Percentiles rank a stretch among this genome's conserved stretches.
These are phyloP conservation scores for Crepidotus variabilis DNA, from an alignment of 768 basidiomycete species.

Conservation along the genomic window DNA sequence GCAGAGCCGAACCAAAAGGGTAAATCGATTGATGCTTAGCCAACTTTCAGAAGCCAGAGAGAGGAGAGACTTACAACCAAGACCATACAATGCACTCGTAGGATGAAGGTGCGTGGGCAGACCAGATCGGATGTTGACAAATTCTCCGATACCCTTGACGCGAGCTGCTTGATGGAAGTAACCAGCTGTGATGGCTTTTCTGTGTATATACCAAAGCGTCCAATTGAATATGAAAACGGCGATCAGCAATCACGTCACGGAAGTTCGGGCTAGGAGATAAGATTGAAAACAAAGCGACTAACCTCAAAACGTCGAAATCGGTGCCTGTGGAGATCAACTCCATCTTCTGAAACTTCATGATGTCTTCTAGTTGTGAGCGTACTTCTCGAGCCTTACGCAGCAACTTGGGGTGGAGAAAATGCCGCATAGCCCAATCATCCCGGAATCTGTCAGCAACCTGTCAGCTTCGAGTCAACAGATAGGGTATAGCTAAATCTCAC, in stretches of 20 bases:
- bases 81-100: slow-evolving; percentile 92
- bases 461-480: slow-evolving; percentile 2
- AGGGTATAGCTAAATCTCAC: slow-evolving; percentile 37
- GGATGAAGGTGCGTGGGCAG: slow-evolving; percentile 95
- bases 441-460: slow-evolving; percentile 54
- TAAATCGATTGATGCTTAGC: background rate
- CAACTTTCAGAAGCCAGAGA: background rate
- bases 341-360: slow-evolving; percentile 99
- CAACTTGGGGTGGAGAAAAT: slow-evolving; percentile 96
- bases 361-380: slow-evolving; percentile 92
- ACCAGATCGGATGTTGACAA: slow-evolving; percentile 94
- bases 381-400: slow-evolving; percentile 95
- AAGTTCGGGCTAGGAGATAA: background rate
- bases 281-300: slow-evolving; percentile 11
- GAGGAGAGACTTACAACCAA: slow-evolving; percentile 69
- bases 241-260: slow-evolving; percentile 2
- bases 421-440: slow-evolving; percentile 92
- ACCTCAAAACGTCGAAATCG: slow-evolving; percentile 88
- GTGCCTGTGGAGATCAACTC: slow-evolving; percentile 87
- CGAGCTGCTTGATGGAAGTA: slow-evolving; percentile 99
- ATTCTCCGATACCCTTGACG: slow-evolving; percentile 98
- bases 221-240: background rate
- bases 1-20: slow-evolving; percentile 11
- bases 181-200: slow-evolving; percentile 95
- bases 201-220: slow-evolving; percentile 20